Conservation (phyloP, 1,284 basidiomycete species). For the Pseudomicrostroma phylloplanum region DNA sequence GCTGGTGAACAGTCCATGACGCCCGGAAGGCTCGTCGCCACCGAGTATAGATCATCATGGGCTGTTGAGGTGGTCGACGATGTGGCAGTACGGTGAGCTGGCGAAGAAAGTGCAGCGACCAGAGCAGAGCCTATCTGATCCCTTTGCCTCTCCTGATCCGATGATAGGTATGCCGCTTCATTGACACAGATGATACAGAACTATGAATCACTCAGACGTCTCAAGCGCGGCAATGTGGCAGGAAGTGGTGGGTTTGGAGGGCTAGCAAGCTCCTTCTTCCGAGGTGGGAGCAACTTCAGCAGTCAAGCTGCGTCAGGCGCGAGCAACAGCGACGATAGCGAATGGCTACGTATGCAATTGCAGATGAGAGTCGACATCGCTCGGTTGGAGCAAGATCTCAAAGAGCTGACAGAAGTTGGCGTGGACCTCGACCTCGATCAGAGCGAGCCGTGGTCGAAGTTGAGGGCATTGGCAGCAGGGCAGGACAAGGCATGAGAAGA, state of each 20-base stretch:
- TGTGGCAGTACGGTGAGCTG: constrained; percentile 7
- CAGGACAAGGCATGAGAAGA: neutral
- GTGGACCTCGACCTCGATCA: neutral
- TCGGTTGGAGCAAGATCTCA: constrained; percentile 12
- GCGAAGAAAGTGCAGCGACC: no score
- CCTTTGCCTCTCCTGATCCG: no score
- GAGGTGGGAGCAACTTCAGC: neutral
- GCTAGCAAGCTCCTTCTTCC: neutral
- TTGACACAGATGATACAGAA: constrained; percentile 42
- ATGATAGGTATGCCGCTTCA: constrained; percentile 19
- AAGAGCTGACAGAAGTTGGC: constrained; percentile 10
- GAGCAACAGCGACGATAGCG: constrained; percentile 8
- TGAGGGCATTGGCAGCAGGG: neutral
- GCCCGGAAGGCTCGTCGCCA: constrained; percentile 17
- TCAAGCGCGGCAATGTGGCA: constrained; percentile 28
- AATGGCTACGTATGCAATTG: constrained; percentile 12
- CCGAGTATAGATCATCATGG: constrained; percentile 14
- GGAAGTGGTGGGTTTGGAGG: constrained; percentile 7
- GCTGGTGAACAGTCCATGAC: neutral
- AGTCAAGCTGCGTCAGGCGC: neutral
- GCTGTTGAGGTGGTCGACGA: constrained; percentile 20
- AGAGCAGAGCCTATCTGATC: no score
- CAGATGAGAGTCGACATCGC: constrained; percentile 17
- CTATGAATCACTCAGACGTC: constrained; percentile 36
- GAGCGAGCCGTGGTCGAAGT: neutral